Conservation (phyloP, 2,329 filamentous ascomycete genomes). For the Venturia aucupariae region DNA sequence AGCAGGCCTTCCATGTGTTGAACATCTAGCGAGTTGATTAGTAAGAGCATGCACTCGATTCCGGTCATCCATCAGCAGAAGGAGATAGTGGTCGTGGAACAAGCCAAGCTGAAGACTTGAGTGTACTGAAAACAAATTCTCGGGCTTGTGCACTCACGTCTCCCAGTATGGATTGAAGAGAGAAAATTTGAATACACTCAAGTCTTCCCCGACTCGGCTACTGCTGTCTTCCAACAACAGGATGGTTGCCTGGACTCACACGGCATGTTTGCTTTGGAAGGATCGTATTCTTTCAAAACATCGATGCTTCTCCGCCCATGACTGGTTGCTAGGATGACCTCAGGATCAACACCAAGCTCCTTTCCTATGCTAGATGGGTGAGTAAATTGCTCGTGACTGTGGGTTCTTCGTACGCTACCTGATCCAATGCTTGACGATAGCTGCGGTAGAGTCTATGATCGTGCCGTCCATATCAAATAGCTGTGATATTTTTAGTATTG, state of each 20-base stretch:
- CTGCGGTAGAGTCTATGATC: slow-evolving; percentile 71
- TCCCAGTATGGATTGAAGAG: background rate
- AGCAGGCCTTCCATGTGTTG: slow-evolving; percentile 67
- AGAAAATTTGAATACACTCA: background rate
- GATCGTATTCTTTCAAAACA: slow-evolving; percentile 66
- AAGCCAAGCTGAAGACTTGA: background rate
- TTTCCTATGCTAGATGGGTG: slow-evolving; percentile 57
- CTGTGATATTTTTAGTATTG: slow-evolving; percentile 15
- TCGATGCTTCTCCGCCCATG: slow-evolving; percentile 90
- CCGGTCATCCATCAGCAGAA: background rate
- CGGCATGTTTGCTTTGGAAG: slow-evolving; percentile 84
- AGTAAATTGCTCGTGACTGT: background rate
- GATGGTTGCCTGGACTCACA: slow-evolving; percentile 48
- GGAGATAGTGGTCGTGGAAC: background rate
- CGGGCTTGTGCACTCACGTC: too few species aligned
- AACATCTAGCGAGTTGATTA: slow-evolving; percentile 52
- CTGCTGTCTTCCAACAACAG: background rate
- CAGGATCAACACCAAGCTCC: slow-evolving; percentile 77
- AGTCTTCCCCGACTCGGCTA: background rate
- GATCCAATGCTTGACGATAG: slow-evolving; percentile 71
- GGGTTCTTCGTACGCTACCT: slow-evolving; percentile 34
- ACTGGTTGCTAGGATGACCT: slow-evolving; percentile 77
- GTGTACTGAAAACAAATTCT: background rate
- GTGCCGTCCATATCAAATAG: slow-evolving; percentile 76
- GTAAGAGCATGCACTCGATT: background rate